Evolutionary conservation across 805 yeast species (phyloP).

Genomic region (Myxozyma neotropica): DNA sequence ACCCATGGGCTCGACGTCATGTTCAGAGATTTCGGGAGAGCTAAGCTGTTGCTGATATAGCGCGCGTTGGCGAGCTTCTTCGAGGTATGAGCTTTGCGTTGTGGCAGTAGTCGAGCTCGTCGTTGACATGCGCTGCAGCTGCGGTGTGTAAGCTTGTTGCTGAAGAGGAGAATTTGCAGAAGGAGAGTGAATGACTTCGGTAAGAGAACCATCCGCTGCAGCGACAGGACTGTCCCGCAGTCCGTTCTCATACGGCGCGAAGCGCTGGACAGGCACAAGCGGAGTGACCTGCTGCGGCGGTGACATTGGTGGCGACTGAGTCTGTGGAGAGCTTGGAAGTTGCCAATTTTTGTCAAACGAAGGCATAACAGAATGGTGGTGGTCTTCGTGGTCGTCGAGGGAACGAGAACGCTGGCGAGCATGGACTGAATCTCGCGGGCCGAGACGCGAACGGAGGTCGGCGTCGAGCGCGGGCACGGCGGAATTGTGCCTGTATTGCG

Average conservation of each 20-base stretch:
- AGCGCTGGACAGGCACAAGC: constrained; percentile 13
- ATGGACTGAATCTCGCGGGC: constrained; percentile 18
- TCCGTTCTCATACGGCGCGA: neutral
- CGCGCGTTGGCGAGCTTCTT: constrained; percentile 7
- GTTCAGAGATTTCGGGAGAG: neutral
- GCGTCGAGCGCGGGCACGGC: constrained; percentile 21
- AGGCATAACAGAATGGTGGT: constrained; percentile 15
- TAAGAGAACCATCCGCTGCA: neutral
- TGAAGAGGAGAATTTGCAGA: neutral
- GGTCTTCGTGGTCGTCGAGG: constrained; percentile 16
- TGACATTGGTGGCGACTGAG: constrained; percentile 15
- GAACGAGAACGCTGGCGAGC: constrained; percentile 30
- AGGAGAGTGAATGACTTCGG: neutral
- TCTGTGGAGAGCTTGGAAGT: constrained; percentile 24
- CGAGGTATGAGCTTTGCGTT: constrained; percentile 1
- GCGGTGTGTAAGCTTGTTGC: neutral
- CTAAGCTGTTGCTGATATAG: constrained; percentile 3
- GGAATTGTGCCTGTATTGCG: constrained; percentile 19
- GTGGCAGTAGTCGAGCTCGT: neutral
- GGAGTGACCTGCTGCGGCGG: constrained; percentile 19
- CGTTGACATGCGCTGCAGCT: neutral
- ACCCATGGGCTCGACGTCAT: constrained; percentile 13
- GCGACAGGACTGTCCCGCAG: neutral
- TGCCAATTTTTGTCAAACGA: constrained; percentile 32
- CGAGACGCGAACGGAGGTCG: constrained; percentile 9